A percentile compares a stretch with the other conserved stretches of the same genome.
Conservation (phyloP, 176 grass and related monocot genomes). For the Eragrostis nindensis region DNA sequence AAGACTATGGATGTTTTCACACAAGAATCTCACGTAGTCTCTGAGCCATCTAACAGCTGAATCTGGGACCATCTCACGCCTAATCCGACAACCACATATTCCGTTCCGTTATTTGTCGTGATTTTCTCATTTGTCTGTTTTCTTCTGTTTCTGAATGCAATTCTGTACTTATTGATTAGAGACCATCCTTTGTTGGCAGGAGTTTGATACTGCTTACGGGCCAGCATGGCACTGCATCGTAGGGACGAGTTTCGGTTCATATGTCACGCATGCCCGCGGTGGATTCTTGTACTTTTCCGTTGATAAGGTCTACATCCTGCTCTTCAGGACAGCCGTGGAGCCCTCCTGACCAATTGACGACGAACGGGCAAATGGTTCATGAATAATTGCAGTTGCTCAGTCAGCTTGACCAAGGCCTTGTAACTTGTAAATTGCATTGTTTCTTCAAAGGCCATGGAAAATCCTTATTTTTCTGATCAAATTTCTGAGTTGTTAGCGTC, state of each 20-base stretch:
- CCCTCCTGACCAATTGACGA: slow-evolving; percentile 52
- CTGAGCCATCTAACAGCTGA: neutral
- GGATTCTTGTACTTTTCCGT: slow-evolving; percentile 98
- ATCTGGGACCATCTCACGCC: neutral
- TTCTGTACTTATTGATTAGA: slow-evolving; percentile 21
- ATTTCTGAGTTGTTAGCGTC: neutral
- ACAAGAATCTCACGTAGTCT: neutral
- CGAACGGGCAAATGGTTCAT: slow-evolving; percentile 13
- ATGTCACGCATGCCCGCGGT: slow-evolving; percentile 88
- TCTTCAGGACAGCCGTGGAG: slow-evolving; percentile 88
- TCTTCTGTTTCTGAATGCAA: slow-evolving; percentile 6
- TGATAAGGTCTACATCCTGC: slow-evolving; percentile 91
- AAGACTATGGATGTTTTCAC: neutral
- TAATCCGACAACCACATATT: slow-evolving; percentile 11
- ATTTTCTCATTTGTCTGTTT: slow-evolving; percentile 23
- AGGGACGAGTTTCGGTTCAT: slow-evolving; percentile 94
- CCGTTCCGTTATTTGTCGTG: slow-evolving; percentile 14
- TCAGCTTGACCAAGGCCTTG: neutral
- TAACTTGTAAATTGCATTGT: slow-evolving; percentile 45
- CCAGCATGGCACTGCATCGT: slow-evolving; percentile 99
- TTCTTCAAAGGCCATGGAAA: slow-evolving; percentile 27
- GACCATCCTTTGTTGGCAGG: slow-evolving; percentile 60
- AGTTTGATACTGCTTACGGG: slow-evolving; percentile 85
- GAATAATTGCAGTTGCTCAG: slow-evolving; percentile 29
- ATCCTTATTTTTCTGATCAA: neutral